Evolutionary conservation across 164 flowering plant species (phyloP).

Genomic region (Chloranthus sessilifolius): DNA sequence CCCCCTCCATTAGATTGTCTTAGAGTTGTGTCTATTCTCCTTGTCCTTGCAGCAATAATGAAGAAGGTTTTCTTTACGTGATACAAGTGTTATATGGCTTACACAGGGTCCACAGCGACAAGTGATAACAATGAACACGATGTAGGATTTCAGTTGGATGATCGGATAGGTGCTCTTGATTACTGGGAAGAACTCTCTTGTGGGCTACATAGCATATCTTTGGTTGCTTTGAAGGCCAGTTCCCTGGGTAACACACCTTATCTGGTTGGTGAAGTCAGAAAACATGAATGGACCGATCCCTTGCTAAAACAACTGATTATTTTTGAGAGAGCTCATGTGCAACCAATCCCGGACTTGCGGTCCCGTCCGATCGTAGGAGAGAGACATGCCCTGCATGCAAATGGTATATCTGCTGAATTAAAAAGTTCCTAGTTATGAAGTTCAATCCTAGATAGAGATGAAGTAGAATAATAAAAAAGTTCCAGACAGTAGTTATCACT

Average conservation of each 20-base stretch:
- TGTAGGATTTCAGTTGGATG: slow-evolving; percentile 44
- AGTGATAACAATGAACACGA: neutral
- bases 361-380: neutral
- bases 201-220: slow-evolving; percentile 67
- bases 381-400: slow-evolving; percentile 14
- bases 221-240: slow-evolving; percentile 22
- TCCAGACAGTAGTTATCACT: slow-evolving; percentile 5
- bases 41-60: no score
- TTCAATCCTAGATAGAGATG: slow-evolving; percentile 2
- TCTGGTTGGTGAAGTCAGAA: slow-evolving; percentile 47
- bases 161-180: slow-evolving; percentile 16
- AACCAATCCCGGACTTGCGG: slow-evolving; percentile 34
- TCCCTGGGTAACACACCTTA: neutral
- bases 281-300: slow-evolving; percentile 65
- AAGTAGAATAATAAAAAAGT: neutral
- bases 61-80: no score
- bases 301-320: slow-evolving; percentile 48
- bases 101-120: neutral
- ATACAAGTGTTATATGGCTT: neutral
- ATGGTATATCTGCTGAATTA: neutral
- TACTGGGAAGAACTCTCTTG: slow-evolving; percentile 96
- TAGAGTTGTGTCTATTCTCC: no score
- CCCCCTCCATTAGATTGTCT: no score
- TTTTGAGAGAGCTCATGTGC: slow-evolving; percentile 73
- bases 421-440: slow-evolving; percentile 1